phyloP scores from a whole-genome alignment of 805 yeast genomes.

The Candida bentonensis region DNA sequence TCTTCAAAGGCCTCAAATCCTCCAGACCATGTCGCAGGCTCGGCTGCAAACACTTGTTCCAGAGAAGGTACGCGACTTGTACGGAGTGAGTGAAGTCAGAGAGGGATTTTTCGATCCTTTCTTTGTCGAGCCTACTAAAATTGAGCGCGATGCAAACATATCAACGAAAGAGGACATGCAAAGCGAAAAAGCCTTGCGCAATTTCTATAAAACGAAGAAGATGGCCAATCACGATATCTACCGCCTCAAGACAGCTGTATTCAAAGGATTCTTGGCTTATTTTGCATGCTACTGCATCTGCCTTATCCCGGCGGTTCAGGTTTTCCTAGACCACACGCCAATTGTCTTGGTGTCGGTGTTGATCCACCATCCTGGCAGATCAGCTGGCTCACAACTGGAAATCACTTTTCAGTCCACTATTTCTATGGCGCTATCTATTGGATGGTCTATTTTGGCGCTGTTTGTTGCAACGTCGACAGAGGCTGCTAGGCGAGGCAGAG shows the following conservation, averaged over 20 bases:
- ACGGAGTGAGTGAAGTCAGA: background rate
- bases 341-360: background rate
- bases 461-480: background rate
- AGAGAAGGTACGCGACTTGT: background rate
- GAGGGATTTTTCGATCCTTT: constrained; percentile 1
- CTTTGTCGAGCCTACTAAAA: background rate
- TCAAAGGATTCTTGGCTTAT: background rate
- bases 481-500: background rate
- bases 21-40: background rate
- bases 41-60: background rate
- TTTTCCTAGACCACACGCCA: background rate
- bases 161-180: background rate
- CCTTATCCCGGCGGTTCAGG: background rate
- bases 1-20: background rate
- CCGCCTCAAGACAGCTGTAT: background rate
- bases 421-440: background rate
- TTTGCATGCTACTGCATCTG: background rate
- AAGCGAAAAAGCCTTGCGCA: background rate
- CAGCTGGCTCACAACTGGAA: background rate
- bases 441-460: background rate
- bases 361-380: background rate
- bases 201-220: background rate
- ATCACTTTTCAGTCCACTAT: background rate
- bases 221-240: background rate
- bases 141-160: background rate